Conservation (phyloP, 768 basidiomycete species). For the Calocera viscosa region DNA sequence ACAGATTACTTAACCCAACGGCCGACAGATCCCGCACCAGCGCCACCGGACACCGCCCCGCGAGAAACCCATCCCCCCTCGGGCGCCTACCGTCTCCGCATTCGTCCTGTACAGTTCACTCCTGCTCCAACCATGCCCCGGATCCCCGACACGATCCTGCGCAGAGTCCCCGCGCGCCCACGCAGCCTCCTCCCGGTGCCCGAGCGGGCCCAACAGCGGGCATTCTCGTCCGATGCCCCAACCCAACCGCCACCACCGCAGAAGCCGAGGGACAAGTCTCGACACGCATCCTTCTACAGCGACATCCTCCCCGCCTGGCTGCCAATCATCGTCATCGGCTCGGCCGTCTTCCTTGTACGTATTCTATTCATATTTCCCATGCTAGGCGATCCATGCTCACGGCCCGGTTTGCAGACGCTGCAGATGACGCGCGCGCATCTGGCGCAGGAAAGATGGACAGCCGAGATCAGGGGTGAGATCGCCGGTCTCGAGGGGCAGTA, state of each 20-base stretch:
- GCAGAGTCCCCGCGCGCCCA: neutral
- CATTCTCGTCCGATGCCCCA: neutral
- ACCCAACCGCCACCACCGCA: neutral
- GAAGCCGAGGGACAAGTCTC: neutral
- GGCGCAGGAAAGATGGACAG: neutral
- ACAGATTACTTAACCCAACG: too few relatives aligned
- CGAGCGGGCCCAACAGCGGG: neutral
- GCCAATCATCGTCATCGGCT: conserved; percentile 2
- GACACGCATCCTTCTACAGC: neutral
- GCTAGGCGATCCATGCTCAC: neutral
- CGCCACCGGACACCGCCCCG: too few relatives aligned
- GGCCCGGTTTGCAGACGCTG: neutral
- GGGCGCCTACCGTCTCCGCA: neutral
- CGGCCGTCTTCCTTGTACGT: neutral
- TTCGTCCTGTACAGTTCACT: neutral
- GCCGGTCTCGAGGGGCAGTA: neutral
- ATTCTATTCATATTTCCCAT: neutral
- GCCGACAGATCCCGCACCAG: too few relatives aligned
- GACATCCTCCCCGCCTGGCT: neutral
- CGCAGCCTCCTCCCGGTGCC: neutral
- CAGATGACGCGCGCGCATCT: neutral
- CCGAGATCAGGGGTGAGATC: neutral
- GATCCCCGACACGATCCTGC: neutral
- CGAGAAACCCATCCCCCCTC: too few relatives aligned
- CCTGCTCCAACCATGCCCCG: neutral